Evolutionary conservation across 2,329 filamentous ascomycete genomes (phyloP), one percentile per base, ranked within the genome.

Genomic region (Colletotrichum nymphaeae): DNA sequence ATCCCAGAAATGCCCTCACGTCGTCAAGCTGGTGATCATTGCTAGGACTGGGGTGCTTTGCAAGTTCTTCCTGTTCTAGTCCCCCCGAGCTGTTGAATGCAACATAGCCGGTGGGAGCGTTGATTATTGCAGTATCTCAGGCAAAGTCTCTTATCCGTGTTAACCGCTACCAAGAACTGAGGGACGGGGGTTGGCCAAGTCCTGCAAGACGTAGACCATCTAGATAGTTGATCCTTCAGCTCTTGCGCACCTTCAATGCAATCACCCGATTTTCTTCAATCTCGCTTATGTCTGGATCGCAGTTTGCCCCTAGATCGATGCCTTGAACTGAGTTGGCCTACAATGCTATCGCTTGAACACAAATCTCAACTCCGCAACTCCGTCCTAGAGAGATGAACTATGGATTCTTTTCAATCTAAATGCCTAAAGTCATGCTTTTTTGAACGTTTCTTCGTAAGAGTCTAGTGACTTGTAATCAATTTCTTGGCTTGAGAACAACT

Each of bases 401-500:
- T 49, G 16, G 1, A 8, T 14, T 22, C 11, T 16, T 35, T 8
- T 1, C n/a, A 32, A 32, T 32, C 2, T 1, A 11, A 32, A 49
- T 49, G 42, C 42, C 24, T 26, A 35, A 42, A 1, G 22, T 16
- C 16, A 7, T n/a, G 12, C 35, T 28, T 60, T 60, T 9, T 3
- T 16, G 14, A 22, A 9, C 8, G 35, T 3, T 19, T 42, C 4
- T 2, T 26, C 35, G 14, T 49, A 28, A 46, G 22, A 22, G 4
- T 60, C 1, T 1, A 28, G 1, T 24, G 4, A 53, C 4, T 14
- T 32, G 4, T 16, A 0, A 24, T 62, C n/a, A 73, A 60, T 49
- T 57, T 30, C 70, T 65, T 19, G 79, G 80, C 77, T 82, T 81
- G 78, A 79, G 79, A 75, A 81, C 77, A 74, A 81, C 78, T 72